A percentile compares a stretch with the other conserved stretches of the same genome.
phyloP scores from a whole-genome alignment of 352 stramenopile genomes.

The Globisporangium paddicum region DNA sequence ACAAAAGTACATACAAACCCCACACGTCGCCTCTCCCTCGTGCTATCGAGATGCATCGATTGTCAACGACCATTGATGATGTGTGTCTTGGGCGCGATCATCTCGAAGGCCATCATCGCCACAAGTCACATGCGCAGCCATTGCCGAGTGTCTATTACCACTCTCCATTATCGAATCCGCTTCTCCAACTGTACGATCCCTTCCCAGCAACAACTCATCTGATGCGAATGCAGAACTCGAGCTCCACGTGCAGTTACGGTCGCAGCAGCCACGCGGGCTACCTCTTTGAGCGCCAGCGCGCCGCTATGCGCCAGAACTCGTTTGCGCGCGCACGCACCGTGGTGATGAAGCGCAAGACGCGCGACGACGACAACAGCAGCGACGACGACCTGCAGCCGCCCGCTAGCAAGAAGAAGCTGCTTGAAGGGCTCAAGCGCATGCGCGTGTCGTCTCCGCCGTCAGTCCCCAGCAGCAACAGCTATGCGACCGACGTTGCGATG shows the following conservation, averaged over 20 bases:
- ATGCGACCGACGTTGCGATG: constrained; percentile 9
- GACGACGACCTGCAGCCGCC: constrained; percentile 12
- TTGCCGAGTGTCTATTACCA: background rate
- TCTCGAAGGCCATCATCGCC: background rate
- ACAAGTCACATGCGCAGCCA: background rate
- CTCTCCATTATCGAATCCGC: background rate
- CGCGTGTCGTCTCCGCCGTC: constrained; percentile 46
- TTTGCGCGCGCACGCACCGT: constrained; percentile 34
- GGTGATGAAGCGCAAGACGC: constrained; percentile 37
- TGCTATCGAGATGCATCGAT: background rate
- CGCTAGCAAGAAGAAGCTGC: constrained; percentile 24
- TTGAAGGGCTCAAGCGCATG: constrained; percentile 71
- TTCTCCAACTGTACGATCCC: background rate
- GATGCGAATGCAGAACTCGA: constrained; percentile 13
- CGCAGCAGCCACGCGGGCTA: constrained; percentile 30
- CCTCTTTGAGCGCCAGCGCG: constrained; percentile 36
- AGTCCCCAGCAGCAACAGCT: constrained; percentile 10
- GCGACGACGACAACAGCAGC: constrained; percentile 12
- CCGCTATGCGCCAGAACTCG: constrained; percentile 36
- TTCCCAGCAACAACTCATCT: no score
- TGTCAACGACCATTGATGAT: background rate
- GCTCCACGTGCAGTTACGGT: constrained; percentile 31
- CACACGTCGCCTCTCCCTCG: constrained; percentile 1
- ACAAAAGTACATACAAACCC: background rate
- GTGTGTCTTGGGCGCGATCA: background rate